Percentiles rank a stretch among this genome's conserved stretches.
Conservation (phyloP, 768 basidiomycete species). For the Termitomyces titanicus region DNA sequence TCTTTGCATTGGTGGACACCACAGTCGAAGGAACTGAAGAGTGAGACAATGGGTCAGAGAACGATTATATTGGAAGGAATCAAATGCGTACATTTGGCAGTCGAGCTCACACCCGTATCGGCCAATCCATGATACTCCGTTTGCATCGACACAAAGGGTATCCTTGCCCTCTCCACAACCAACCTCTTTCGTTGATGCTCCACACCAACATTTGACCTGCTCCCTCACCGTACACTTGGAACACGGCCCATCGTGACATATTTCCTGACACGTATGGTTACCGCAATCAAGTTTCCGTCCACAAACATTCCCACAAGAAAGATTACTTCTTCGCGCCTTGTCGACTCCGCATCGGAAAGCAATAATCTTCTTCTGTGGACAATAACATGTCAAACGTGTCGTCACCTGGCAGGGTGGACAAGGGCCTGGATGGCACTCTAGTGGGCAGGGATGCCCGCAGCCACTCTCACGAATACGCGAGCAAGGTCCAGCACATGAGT, state of each 20-base stretch:
- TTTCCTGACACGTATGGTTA: slow-evolving; percentile 62
- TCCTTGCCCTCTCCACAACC: slow-evolving; percentile 64
- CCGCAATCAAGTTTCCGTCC: slow-evolving; percentile 56
- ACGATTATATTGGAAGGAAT: not conserved
- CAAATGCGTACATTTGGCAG: slow-evolving; percentile 53
- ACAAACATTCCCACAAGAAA: slow-evolving; percentile 45
- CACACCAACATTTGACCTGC: slow-evolving; percentile 74
- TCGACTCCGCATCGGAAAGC: slow-evolving; percentile 55
- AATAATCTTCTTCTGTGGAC: slow-evolving; percentile 56
- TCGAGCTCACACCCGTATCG: slow-evolving; percentile 48
- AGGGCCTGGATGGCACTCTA: slow-evolving; percentile 91
- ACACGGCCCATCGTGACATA: slow-evolving; percentile 81
- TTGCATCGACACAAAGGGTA: slow-evolving; percentile 35
- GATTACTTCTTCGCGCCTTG: slow-evolving; percentile 23
- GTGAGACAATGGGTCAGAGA: not conserved
- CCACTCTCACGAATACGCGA: slow-evolving; percentile 48
- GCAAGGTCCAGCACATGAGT: slow-evolving; percentile 74
- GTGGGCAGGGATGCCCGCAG: slow-evolving; percentile 81
- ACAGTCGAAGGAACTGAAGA: slow-evolving; percentile 64
- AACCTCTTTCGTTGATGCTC: slow-evolving; percentile 54
- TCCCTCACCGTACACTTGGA: slow-evolving; percentile 56
- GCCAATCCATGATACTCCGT: slow-evolving; percentile 60
- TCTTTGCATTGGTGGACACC: slow-evolving; percentile 70
- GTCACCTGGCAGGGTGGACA: slow-evolving; percentile 92
- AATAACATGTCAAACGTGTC: slow-evolving; percentile 74